Percentiles rank a stretch among this genome's conserved stretches.
These are phyloP conservation scores for Coniochaeta sp. DNA, from an alignment of 2,329 filamentous ascomycete genomes.

Conservation along the genomic window DNA sequence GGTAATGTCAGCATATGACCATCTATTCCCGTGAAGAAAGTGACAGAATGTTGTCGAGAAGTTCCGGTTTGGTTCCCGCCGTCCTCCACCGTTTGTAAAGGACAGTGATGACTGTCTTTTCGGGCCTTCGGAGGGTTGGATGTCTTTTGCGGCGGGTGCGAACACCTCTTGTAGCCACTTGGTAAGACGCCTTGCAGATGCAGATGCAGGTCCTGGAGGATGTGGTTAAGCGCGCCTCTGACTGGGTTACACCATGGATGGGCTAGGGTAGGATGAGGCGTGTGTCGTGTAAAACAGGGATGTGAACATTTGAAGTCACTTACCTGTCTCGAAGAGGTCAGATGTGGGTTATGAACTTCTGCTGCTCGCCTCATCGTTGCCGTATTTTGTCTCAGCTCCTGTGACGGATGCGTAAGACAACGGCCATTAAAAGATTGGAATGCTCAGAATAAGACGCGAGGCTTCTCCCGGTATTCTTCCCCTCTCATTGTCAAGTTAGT, in stretches of 20 bases:
- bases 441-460: neutral
- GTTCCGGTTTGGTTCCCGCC: too few species aligned
- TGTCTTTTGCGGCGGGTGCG: neutral
- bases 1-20: neutral
- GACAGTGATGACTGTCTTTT: too few species aligned
- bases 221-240: slow-evolving; percentile 26
- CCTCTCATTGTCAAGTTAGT: too few species aligned
- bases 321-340: too few species aligned
- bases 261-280: slow-evolving; percentile 11
- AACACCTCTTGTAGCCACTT: neutral
- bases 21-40: neutral
- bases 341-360: neutral
- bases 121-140: neutral
- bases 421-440: too few species aligned
- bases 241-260: slow-evolving; percentile 11
- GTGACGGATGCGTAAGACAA: too few species aligned
- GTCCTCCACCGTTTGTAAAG: too few species aligned
- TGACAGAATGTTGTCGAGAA: too few species aligned
- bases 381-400: too few species aligned
- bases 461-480: too few species aligned
- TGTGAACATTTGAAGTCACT: too few species aligned
- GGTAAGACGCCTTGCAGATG: slow-evolving; percentile 15
- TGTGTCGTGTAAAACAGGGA: neutral
- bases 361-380: too few species aligned
- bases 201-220: slow-evolving; percentile 36